phyloP scores from a whole-genome alignment of 306 rosid species.

The Trifolium dubium region DNA sequence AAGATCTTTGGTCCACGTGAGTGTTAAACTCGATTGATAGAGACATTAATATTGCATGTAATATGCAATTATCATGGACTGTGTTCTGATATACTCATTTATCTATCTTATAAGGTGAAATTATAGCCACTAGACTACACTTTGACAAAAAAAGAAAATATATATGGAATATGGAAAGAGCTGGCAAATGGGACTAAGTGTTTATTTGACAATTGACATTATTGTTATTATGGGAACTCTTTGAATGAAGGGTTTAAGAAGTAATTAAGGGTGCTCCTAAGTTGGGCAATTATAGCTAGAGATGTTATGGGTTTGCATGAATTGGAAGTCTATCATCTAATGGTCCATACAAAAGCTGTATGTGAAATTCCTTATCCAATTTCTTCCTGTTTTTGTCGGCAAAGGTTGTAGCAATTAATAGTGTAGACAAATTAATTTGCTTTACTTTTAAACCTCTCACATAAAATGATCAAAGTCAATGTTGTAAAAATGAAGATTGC shows the following conservation, averaged over 20 bases:
- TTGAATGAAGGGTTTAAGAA: neutral
- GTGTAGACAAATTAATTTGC: neutral
- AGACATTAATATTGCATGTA: no score
- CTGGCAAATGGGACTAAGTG: constrained; percentile 38
- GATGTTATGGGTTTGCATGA: constrained; percentile 12
- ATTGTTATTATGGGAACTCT: neutral
- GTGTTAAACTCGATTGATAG: no score
- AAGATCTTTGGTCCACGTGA: neutral
- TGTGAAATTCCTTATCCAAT: neutral
- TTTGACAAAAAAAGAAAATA: no score
- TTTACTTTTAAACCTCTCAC: neutral
- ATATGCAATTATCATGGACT: no score
- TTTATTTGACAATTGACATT: constrained; percentile 31
- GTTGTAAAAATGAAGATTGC: neutral
- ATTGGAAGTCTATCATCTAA: neutral
- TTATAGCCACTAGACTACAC: no score
- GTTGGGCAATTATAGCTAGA: neutral
- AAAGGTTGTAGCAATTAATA: constrained; percentile 4
- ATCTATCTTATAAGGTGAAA: no score
- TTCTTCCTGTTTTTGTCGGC: neutral
- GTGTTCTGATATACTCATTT: no score
- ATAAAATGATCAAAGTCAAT: neutral
- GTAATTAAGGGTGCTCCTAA: neutral
- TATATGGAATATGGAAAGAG: neutral
- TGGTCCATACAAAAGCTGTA: neutral